A percentile compares a stretch with the other conserved stretches of the same genome.
phyloP scores from a whole-genome alignment of 768 basidiomycete genomes.

The Trametes coccinea region DNA sequence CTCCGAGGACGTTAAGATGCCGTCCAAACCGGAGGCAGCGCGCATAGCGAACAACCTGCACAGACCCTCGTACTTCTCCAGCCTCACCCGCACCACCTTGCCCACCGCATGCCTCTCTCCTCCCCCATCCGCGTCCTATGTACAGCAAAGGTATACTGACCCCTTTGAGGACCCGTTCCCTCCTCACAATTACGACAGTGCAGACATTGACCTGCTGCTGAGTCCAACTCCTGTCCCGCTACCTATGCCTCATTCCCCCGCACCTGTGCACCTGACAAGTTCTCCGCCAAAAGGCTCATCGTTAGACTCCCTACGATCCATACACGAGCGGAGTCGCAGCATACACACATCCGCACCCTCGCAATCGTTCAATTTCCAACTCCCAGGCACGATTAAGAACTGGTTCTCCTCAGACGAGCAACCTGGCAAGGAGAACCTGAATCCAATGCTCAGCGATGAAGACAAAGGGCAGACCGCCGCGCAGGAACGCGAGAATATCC shows the following conservation, averaged over 20 bases:
- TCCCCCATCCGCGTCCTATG: slow-evolving; percentile 27
- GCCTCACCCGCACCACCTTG: slow-evolving; percentile 56
- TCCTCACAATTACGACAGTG: slow-evolving; percentile 18
- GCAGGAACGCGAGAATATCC: slow-evolving; percentile 26
- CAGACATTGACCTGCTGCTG: slow-evolving; percentile 28
- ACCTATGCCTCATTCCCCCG: slow-evolving; percentile 35
- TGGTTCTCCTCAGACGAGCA: slow-evolving; percentile 30
- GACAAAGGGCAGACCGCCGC: slow-evolving; percentile 25
- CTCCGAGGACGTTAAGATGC: slow-evolving; percentile 24
- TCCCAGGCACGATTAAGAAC: slow-evolving; percentile 23
- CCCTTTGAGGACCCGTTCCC: slow-evolving; percentile 27
- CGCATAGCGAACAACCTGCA: slow-evolving; percentile 27
- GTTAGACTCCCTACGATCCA: slow-evolving; percentile 27
- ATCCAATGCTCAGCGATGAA: slow-evolving; percentile 27
- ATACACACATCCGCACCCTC: slow-evolving; percentile 29
- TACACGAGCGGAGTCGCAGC: slow-evolving; percentile 28
- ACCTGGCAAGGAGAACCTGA: slow-evolving; percentile 23
- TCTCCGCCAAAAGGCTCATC: slow-evolving; percentile 27
- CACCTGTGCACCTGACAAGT: slow-evolving; percentile 27
- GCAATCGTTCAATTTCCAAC: slow-evolving; percentile 21
- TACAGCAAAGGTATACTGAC: slow-evolving; percentile 22
- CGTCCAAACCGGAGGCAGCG: slow-evolving; percentile 28
- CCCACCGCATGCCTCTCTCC: slow-evolving; percentile 63
- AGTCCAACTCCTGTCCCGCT: slow-evolving; percentile 31
- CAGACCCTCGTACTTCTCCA: slow-evolving; percentile 38